Conservation (phyloP, 768 basidiomycete species). For the Postia placenta region DNA sequence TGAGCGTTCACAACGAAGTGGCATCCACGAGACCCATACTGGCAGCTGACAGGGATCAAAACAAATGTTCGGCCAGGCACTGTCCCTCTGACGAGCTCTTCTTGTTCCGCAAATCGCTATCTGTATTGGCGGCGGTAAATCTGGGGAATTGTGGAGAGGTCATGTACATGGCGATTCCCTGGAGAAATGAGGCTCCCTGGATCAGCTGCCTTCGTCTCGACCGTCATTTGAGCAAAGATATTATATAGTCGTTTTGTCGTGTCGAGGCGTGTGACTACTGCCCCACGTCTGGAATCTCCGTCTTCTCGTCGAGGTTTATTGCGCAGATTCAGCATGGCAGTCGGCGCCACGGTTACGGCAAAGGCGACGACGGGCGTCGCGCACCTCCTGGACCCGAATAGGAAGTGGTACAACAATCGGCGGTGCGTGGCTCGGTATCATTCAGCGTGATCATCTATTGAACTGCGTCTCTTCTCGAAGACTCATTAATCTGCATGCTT, state of each 20-base stretch:
- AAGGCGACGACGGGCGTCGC: constrained; percentile 32
- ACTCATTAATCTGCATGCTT: constrained; percentile 21
- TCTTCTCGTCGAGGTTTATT: constrained; percentile 1
- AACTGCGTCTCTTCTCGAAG: constrained; percentile 5
- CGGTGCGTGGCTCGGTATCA: constrained; percentile 32
- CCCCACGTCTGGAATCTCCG: background rate
- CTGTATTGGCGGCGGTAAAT: background rate
- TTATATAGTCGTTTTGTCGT: background rate
- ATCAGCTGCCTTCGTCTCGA: background rate
- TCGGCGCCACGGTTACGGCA: constrained; percentile 34
- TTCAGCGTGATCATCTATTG: background rate
- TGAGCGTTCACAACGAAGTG: background rate
- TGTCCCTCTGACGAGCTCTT: background rate
- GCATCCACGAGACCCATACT: background rate
- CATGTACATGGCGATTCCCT: background rate
- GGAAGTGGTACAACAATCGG: constrained; percentile 75
- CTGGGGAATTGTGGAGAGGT: constrained; percentile 4
- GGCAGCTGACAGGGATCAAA: background rate
- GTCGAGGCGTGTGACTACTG: background rate
- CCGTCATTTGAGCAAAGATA: background rate
- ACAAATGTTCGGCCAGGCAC: background rate
- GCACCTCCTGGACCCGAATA: constrained; percentile 58
- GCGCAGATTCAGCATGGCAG: constrained; percentile 42
- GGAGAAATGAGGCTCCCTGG: background rate
- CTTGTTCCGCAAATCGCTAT: background rate